Percentiles rank a stretch among this genome's conserved stretches.
These are phyloP conservation scores for Geotrichum macrosporum DNA, from an alignment of 1,139 yeast species.

Conservation along the genomic window DNA sequence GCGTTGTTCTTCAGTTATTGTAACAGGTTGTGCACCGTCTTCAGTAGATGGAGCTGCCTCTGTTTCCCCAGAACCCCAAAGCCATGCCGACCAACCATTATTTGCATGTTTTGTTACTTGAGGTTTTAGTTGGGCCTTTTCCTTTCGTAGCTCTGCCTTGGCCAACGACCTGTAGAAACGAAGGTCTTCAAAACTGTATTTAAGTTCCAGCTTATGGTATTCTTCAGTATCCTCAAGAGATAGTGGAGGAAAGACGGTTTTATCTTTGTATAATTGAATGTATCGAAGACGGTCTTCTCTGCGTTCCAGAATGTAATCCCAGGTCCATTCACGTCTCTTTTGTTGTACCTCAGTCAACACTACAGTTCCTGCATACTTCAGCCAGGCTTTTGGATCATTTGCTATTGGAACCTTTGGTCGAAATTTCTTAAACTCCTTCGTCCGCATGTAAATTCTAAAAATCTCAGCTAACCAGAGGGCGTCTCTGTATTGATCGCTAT, in stretches of 20 bases:
- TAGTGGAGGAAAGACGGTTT: constrained; percentile 26
- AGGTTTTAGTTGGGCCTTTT: constrained; percentile 37
- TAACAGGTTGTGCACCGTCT: constrained; percentile 29
- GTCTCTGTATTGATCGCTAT: constrained; percentile 80
- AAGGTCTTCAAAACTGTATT: constrained; percentile 69
- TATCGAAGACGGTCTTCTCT: constrained; percentile 70
- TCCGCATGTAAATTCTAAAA: constrained; percentile 71
- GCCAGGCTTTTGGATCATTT: constrained; percentile 79
- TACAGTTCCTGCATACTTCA: constrained; percentile 68
- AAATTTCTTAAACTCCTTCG: constrained; percentile 65
- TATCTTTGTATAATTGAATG: constrained; percentile 62
- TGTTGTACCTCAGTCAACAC: constrained; percentile 78
- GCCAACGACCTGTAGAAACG: constrained; percentile 82
- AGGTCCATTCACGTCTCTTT: constrained; percentile 74
- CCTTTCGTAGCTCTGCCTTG: constrained; percentile 58
- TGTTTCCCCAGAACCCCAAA: constrained; percentile 35
- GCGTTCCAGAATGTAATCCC: constrained; percentile 73
- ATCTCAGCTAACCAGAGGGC: constrained; percentile 77
- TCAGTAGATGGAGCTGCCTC: constrained; percentile 22
- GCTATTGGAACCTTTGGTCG: constrained; percentile 60
- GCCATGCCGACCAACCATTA: constrained; percentile 38
- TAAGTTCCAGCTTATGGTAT: constrained; percentile 54
- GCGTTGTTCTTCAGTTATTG: constrained; percentile 44
- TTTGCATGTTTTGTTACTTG: constrained; percentile 15
- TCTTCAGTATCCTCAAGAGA: constrained; percentile 41